A percentile compares a stretch with the other conserved stretches of the same genome.
phyloP scores from a whole-genome alignment of 208 protist species.

The Porcisia hertigi region DNA sequence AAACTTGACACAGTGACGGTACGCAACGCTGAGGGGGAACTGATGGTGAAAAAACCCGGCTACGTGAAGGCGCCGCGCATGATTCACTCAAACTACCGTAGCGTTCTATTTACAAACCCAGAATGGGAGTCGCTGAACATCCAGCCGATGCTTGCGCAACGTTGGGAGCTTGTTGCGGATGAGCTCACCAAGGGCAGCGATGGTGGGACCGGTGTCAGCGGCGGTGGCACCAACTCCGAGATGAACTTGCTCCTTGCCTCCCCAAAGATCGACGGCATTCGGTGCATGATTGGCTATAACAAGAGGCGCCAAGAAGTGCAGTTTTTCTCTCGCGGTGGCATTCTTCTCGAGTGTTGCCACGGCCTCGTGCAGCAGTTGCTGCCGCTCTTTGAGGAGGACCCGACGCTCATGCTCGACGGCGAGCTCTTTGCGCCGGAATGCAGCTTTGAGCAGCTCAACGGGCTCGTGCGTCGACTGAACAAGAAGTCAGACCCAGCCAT shows the following conservation, averaged over 20 bases:
- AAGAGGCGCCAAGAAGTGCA: slow-evolving; percentile 54
- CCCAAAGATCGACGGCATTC: slow-evolving; percentile 91
- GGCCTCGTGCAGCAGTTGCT: slow-evolving; percentile 62
- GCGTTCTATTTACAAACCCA: slow-evolving; percentile 77
- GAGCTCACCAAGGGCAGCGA: slow-evolving; percentile 35
- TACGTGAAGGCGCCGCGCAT: slow-evolving; percentile 80
- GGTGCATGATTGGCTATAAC: slow-evolving; percentile 86
- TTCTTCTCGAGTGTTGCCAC: slow-evolving; percentile 84
- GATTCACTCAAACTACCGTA: slow-evolving; percentile 84
- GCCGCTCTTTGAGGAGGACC: slow-evolving; percentile 78
- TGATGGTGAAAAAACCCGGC: slow-evolving; percentile 26
- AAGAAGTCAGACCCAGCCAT: slow-evolving; percentile 40
- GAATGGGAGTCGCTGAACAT: slow-evolving; percentile 85
- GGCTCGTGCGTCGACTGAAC: slow-evolving; percentile 64
- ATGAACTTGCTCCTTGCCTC: slow-evolving; percentile 69
- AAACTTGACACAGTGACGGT: slow-evolving; percentile 25
- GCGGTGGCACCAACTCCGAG: neutral
- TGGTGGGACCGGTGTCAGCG: slow-evolving; percentile 6
- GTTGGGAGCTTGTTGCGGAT: slow-evolving; percentile 74
- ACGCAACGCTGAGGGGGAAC: slow-evolving; percentile 28
- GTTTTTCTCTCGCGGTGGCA: slow-evolving; percentile 88
- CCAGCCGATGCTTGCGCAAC: slow-evolving; percentile 88
- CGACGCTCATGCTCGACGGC: slow-evolving; percentile 80
- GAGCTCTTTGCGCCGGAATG: slow-evolving; percentile 86
- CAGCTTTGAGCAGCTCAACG: slow-evolving; percentile 88